Conservation (phyloP, 148 eudicot genomes). For the Vaccinium macrocarpon region DNA sequence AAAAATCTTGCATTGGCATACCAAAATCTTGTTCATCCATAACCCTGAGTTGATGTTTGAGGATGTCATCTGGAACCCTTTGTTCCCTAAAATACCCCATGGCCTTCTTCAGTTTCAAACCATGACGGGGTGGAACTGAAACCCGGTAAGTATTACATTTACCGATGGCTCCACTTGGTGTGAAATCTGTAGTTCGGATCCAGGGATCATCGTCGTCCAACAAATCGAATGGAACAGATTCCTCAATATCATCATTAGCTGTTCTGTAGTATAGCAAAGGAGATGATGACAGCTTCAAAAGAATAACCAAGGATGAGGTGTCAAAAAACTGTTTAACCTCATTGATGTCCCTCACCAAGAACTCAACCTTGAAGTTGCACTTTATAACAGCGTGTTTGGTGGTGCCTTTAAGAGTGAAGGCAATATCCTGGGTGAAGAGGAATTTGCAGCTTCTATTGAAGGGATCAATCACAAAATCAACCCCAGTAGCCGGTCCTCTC, state of each 20-base stretch:
- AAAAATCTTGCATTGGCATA: conserved; percentile 45
- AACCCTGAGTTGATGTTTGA: conserved; percentile 28
- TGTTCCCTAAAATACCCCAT: conserved; percentile 41
- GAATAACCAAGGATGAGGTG: conserved; percentile 33
- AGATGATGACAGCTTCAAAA: conserved; percentile 64
- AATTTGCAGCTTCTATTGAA: conserved; percentile 67
- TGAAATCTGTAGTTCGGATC: conserved; percentile 83
- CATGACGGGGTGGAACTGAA: conserved; percentile 57
- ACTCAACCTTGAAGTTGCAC: conserved; percentile 70
- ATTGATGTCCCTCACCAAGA: conserved; percentile 65
- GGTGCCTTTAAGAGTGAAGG: conserved; percentile 51
- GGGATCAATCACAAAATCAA: conserved; percentile 72
- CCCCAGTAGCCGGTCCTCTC: conserved; percentile 59
- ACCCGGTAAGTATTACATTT: conserved; percentile 60
- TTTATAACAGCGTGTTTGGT: conserved; percentile 40
- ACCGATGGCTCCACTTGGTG: conserved; percentile 65
- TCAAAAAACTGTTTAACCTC: conserved; percentile 41
- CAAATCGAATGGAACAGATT: conserved; percentile 57
- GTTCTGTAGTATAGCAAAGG: conserved; percentile 73
- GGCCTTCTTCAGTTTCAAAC: conserved; percentile 47
- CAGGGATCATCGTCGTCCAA: conserved; percentile 97
- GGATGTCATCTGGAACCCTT: conserved; percentile 35
- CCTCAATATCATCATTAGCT: conserved; percentile 78
- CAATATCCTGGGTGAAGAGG: conserved; percentile 48
- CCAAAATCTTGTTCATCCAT: conserved; percentile 65